Percentiles rank a stretch among this genome's conserved stretches.
Conservation (phyloP, 306 rosid species). For the Rubus idaeus region DNA sequence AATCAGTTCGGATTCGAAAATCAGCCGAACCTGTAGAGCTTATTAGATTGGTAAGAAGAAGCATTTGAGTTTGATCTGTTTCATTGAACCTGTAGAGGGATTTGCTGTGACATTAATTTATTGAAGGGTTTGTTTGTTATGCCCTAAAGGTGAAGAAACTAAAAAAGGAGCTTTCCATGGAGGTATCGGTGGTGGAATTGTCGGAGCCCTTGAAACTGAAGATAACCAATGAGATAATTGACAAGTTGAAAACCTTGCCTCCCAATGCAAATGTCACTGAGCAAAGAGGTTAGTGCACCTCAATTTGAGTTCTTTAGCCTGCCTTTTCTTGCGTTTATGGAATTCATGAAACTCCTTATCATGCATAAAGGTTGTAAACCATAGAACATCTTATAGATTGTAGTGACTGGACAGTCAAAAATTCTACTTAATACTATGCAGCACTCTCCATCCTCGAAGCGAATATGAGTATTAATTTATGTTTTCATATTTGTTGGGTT, state of each 20-base stretch:
- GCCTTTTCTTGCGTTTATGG: no score
- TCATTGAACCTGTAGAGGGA: constrained; percentile 1
- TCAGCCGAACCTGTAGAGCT: constrained; percentile 68
- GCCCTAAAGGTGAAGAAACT: constrained; percentile 62
- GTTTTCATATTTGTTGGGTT: background rate
- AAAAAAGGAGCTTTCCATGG: constrained; percentile 51
- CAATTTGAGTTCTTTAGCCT: background rate
- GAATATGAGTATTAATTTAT: background rate
- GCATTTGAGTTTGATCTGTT: constrained; percentile 17
- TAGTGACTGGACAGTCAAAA: background rate
- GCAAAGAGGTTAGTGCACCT: constrained; percentile 64
- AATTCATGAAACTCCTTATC: background rate
- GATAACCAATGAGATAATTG: constrained; percentile 61
- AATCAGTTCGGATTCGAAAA: constrained; percentile 65
- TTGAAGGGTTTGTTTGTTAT: constrained; percentile 4
- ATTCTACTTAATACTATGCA: background rate
- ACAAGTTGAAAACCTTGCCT: constrained; percentile 57
- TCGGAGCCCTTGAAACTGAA: constrained; percentile 69
- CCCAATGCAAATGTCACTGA: constrained; percentile 36
- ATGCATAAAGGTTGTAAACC: background rate
- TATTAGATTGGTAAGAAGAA: constrained; percentile 62
- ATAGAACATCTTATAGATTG: background rate
- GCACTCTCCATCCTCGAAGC: background rate
- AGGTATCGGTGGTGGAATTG: constrained; percentile 45
- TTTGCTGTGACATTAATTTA: background rate